Conservation (phyloP, 169 alveolate genomes). For the Babesia microti region DNA sequence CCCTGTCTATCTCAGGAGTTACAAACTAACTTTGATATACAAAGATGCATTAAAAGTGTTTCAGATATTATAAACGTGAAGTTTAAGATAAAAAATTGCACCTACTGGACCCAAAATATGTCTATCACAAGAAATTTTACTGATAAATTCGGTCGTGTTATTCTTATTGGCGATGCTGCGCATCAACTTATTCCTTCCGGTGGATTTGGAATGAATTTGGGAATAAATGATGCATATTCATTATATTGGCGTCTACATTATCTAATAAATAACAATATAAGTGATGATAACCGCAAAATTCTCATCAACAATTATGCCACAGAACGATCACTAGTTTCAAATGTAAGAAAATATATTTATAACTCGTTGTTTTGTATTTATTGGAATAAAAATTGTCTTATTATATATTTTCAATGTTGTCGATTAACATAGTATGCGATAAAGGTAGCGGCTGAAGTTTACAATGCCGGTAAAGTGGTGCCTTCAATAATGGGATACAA, state of each 20-base stretch:
- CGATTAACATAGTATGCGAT: too few species aligned
- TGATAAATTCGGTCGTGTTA: conserved; percentile 45
- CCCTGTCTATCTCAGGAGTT: conserved; percentile 73
- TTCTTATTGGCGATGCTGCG: conserved; percentile 85
- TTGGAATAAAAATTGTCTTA: too few species aligned
- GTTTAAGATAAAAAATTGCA: conserved; percentile 17
- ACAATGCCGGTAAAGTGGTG: too few species aligned
- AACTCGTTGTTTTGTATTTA: too few species aligned
- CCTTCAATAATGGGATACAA: too few species aligned
- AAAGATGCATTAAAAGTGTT: conserved; percentile 36
- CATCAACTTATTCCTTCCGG: conserved; percentile 88
- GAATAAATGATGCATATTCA: conserved; percentile 72
- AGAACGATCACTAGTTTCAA: too few species aligned
- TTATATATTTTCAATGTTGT: too few species aligned
- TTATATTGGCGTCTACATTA: conserved; percentile 35
- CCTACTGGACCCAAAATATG: conserved; percentile 68
- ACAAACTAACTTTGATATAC: conserved; percentile 7
- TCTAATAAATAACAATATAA: conserved; percentile 4
- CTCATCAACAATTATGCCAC: too few species aligned
- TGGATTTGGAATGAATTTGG: conserved; percentile 86
- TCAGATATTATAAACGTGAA: conserved; percentile 27
- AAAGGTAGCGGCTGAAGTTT: too few species aligned
- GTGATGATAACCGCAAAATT: conserved; percentile 1
- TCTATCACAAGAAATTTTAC: conserved; percentile 57
- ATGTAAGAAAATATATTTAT: too few species aligned